Evolutionary conservation across 768 basidiomycete genomes (phyloP).

Genomic region (Suillus ampliporus): DNA sequence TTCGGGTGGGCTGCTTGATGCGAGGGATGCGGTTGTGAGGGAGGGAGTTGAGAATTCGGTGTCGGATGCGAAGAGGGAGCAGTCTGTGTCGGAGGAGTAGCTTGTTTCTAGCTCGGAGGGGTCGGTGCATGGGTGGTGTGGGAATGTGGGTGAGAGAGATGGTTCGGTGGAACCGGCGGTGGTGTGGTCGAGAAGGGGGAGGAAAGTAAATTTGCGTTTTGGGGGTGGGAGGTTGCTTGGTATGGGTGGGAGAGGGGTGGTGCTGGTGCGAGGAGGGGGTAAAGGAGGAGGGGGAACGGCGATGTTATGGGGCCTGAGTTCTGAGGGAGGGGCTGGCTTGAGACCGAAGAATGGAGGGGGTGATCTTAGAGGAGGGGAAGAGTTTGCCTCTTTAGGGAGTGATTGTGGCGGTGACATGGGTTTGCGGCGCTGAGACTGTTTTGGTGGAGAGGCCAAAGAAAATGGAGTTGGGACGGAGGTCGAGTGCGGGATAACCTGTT

Average conservation of each 20-base stretch:
- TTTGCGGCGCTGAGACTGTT: neutral
- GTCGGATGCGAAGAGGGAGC: constrained; percentile 13
- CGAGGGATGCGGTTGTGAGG: constrained; percentile 18
- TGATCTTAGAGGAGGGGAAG: neutral
- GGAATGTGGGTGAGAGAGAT: neutral
- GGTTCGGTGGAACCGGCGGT: neutral
- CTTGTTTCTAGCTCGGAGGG: neutral
- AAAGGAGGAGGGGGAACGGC: constrained; percentile 19
- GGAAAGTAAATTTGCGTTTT: constrained; percentile 16
- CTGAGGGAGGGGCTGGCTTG: neutral
- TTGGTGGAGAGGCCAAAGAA: neutral
- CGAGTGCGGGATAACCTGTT: constrained; percentile 1
- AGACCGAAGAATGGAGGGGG: neutral
- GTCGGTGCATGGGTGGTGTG: neutral
- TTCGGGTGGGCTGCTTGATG: constrained; percentile 17
- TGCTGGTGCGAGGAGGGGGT: neutral
- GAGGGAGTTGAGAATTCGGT: constrained; percentile 20
- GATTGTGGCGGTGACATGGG: neutral
- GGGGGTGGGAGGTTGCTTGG: constrained; percentile 15
- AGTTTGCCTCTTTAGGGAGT: neutral
- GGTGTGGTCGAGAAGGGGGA: constrained; percentile 18
- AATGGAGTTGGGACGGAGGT: constrained; percentile 7
- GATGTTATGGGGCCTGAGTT: constrained; percentile 17
- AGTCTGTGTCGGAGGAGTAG: constrained; percentile 14
- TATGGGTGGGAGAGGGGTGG: neutral